Evolutionary conservation across 2,329 filamentous ascomycete species (phyloP).

Genomic region (Pseudogymnoascus sp.): DNA sequence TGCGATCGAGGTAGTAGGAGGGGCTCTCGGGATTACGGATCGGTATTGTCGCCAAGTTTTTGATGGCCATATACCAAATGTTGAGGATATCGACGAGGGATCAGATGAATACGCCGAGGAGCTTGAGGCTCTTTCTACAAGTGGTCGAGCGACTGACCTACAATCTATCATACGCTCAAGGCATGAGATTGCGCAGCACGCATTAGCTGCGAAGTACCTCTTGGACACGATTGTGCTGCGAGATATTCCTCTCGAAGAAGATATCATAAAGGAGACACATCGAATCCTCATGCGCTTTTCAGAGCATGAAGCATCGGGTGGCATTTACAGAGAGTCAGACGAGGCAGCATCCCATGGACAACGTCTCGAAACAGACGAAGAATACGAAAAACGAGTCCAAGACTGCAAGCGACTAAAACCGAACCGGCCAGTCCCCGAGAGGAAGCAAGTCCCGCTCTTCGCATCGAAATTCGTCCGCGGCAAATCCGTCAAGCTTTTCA

Average conservation of each 20-base stretch:
- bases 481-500: slow-evolving; percentile 20
- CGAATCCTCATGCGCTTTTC: slow-evolving; percentile 18
- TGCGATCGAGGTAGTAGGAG: not conserved
- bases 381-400: not conserved
- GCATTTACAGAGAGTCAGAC: slow-evolving; percentile 9
- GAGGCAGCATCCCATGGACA: slow-evolving; percentile 2
- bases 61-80: not conserved
- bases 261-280: slow-evolving; percentile 23
- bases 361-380: not conserved
- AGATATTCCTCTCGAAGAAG: slow-evolving; percentile 16
- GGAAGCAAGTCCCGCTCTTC: not conserved
- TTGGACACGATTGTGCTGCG: slow-evolving; percentile 12
- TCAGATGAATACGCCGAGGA: not conserved
- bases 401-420: not conserved
- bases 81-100: not conserved
- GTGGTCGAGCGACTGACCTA: not conserved
- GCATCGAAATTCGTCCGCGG: slow-evolving; percentile 19
- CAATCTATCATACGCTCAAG: not conserved
- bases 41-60: not conserved
- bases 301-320: slow-evolving; percentile 15
- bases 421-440: not conserved
- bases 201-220: slow-evolving; percentile 15
- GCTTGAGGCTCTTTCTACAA: not conserved
- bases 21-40: not conserved
- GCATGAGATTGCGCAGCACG: slow-evolving; percentile 13